Base-by-base conservation (phyloP, 2,329 filamentous ascomycete species). In the Emmonsiellopsis sp. region DNA sequence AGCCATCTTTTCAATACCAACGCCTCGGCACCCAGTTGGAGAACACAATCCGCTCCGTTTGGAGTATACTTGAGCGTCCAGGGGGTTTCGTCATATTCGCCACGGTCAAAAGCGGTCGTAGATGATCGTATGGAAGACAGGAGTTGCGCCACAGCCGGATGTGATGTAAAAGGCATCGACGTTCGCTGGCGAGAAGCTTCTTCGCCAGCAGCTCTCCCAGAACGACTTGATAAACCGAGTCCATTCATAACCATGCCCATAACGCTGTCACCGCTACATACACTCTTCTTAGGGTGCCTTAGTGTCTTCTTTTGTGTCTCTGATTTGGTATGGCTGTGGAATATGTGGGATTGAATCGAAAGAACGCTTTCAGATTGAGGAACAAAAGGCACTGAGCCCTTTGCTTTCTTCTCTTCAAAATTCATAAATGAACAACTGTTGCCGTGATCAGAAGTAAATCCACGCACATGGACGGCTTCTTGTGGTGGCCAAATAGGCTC, bases 11-110 rank as follows among this genome's bases (percentile, higher is more conserved):
- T 84, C 26, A 98, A 71, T 7, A 92, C 73, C 1, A 76, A 64
- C 1, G 83, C 82, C 66, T 96, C 89, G 44, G 75, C 79, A 2
- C 86, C 85, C 13, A 75, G 67, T 63, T 96, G 91, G 9, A 98
- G 74, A 1, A 97, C 84, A 54, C 92, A 83, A 3, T 74, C 74
- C 2, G 89, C 83, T 37, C 71, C 75, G 30, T 68, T 71, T 0
- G 93, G 93, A 0, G 87, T 82, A 70, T 97, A 95, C 63, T 97
- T 96, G 41, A 92, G 85, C 1, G 77, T 68, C 93, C 93, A 98
- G 7, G 82, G 71, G 31, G 79, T 71, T 1, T 75, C 76, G 64
- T 97, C 92, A 61, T 87, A 95, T 49, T 78, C 79, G 7, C 84
- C 87, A 57, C 74, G 79, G 66, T 98, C 93, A 63, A 91, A 96